phyloP scores from a whole-genome alignment of 805 yeast species.

The Metschnikowia hibisci region DNA sequence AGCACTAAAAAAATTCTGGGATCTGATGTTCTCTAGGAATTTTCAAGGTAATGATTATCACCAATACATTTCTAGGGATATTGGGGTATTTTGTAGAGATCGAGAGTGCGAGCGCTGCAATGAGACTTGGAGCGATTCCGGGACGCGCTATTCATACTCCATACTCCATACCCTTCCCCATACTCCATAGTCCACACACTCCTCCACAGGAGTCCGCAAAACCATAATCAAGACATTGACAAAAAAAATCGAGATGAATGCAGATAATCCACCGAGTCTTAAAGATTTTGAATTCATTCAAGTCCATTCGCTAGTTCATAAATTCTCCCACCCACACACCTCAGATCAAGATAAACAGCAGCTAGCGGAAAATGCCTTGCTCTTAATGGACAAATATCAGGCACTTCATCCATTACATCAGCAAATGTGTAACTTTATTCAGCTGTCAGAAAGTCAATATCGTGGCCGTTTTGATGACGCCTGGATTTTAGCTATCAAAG shows the following conservation, averaged over 20 bases:
- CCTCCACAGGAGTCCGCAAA: not conserved
- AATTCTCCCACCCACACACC: slow-evolving; percentile 3
- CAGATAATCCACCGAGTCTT: not conserved
- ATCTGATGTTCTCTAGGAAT: no score
- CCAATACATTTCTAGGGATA: no score
- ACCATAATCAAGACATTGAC: no score
- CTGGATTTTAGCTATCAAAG: slow-evolving; percentile 11
- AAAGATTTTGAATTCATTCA: slow-evolving; percentile 7
- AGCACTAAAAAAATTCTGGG: no score
- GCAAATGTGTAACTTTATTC: slow-evolving; percentile 1
- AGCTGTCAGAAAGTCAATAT: not conserved
- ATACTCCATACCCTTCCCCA: no score
- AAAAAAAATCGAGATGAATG: not conserved
- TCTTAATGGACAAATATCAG: slow-evolving; percentile 24
- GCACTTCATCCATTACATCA: slow-evolving; percentile 20
- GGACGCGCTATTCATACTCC: no score
- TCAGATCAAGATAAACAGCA: not conserved
- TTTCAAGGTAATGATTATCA: no score
- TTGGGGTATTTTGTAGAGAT: no score
- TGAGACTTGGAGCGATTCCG: no score
- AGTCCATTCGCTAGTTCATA: slow-evolving; percentile 13
- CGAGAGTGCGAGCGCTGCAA: no score
- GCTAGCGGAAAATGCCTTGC: slow-evolving; percentile 12
- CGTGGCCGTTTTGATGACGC: slow-evolving; percentile 4
- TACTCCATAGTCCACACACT: not conserved